Percentiles rank a stretch among this genome's conserved stretches.
Evolutionary conservation across 371 early-diverging fungal genomes (phyloP).

Genomic region (Apophysomyces variabilis): DNA sequence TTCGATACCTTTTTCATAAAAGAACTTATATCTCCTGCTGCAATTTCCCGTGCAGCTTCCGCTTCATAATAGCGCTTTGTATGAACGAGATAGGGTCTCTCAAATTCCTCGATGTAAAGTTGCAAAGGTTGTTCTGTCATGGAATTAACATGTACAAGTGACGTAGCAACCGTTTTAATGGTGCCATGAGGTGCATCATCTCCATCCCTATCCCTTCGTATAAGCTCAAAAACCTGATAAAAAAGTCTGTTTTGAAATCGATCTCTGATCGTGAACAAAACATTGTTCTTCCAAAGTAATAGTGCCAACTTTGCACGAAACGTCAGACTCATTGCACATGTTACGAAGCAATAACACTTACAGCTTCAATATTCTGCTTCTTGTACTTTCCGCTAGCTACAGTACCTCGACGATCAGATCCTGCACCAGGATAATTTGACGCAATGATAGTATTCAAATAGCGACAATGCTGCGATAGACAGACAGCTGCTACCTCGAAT

Average conservation of each 20-base stretch:
- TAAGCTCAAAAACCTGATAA: constrained; percentile 71
- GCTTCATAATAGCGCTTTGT: constrained; percentile 74
- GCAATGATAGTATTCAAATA: constrained; percentile 73
- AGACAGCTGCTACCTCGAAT: constrained; percentile 68
- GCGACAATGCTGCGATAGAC: constrained; percentile 71
- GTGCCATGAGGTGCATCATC: constrained; percentile 60
- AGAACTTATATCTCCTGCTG: constrained; percentile 61
- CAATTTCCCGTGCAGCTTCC: constrained; percentile 69
- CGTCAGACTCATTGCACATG: background rate
- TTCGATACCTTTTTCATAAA: constrained; percentile 69
- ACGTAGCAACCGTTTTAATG: constrained; percentile 62
- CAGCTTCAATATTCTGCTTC: constrained; percentile 72
- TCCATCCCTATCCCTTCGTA: constrained; percentile 76
- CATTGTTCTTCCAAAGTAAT: constrained; percentile 74
- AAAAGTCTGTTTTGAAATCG: constrained; percentile 69
- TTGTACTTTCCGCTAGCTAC: constrained; percentile 58
- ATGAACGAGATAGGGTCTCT: constrained; percentile 70
- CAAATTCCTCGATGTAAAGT: constrained; percentile 83
- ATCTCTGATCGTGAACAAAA: constrained; percentile 66
- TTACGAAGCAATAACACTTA: constrained; percentile 29
- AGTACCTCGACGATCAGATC: constrained; percentile 43
- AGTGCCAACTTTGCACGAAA: constrained; percentile 58
- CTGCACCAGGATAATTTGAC: constrained; percentile 23
- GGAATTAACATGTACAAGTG: constrained; percentile 70
- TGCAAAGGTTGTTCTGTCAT: constrained; percentile 72